Evolutionary conservation across 1,284 basidiomycete species (phyloP).

Genomic region (Naganishia albida): DNA sequence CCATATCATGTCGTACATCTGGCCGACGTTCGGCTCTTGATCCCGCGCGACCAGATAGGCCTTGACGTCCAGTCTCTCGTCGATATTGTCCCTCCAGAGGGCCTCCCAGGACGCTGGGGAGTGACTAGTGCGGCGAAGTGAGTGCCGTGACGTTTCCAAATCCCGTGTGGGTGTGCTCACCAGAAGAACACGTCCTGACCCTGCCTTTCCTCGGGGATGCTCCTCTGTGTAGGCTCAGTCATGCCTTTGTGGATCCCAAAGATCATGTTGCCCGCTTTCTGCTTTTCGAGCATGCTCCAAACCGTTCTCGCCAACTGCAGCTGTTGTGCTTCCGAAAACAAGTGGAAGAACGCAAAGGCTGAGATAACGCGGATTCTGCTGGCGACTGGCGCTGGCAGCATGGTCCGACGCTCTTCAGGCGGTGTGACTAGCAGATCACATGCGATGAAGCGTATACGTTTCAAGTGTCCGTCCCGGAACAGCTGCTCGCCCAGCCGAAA

Average conservation of each 20-base stretch:
- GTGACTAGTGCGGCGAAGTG: slow-evolving; percentile 13
- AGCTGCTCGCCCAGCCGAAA: slow-evolving; percentile 27
- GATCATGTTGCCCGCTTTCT: slow-evolving; percentile 26
- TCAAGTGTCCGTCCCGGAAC: slow-evolving; percentile 19
- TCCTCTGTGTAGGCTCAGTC: slow-evolving; percentile 2
- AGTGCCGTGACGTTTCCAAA: neutral
- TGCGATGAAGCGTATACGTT: slow-evolving; percentile 11
- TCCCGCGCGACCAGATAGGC: neutral
- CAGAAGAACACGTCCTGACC: slow-evolving; percentile 20
- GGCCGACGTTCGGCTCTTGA: neutral
- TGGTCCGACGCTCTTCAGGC: too few relatives aligned
- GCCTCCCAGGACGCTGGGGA: slow-evolving; percentile 27
- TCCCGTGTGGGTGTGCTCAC: neutral
- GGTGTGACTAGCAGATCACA: slow-evolving; percentile 18
- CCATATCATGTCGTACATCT: slow-evolving; percentile 7
- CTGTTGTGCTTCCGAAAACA: slow-evolving; percentile 19
- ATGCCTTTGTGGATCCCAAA: slow-evolving; percentile 29
- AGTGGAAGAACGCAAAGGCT: slow-evolving; percentile 31
- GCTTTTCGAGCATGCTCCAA: slow-evolving; percentile 5
- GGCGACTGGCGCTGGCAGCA: too few relatives aligned
- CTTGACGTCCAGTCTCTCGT: slow-evolving; percentile 1
- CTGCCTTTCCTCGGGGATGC: neutral
- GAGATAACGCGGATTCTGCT: slow-evolving; percentile 25
- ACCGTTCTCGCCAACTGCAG: slow-evolving; percentile 13
- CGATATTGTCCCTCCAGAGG: slow-evolving; percentile 13